Conservation (phyloP, 768 basidiomycete species). For the Leccinum broughii region DNA sequence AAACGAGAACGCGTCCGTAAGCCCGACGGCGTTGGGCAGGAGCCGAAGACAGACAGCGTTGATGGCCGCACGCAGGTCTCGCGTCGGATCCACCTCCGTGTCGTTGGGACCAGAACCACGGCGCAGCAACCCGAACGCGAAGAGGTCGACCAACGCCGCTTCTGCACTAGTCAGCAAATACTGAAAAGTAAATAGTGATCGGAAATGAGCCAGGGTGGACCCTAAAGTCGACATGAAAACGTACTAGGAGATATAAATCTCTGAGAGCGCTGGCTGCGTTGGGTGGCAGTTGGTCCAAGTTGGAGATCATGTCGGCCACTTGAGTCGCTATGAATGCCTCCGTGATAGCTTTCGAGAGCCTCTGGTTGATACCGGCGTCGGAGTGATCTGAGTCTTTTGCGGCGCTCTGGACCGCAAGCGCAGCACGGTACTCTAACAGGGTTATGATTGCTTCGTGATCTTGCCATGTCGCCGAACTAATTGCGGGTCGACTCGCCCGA, state of each 20-base stretch:
- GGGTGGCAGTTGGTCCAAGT: conserved; percentile 23
- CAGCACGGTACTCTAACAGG: conserved; percentile 68
- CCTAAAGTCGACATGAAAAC: conserved; percentile 7
- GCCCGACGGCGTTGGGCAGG: conserved; percentile 62
- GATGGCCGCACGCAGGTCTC: conserved; percentile 51
- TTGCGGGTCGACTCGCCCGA: conserved; percentile 19
- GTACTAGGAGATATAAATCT: conserved; percentile 30
- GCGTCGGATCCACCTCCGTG: conserved; percentile 41
- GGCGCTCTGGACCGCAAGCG: conserved; percentile 49
- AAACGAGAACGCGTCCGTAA: conserved; percentile 75
- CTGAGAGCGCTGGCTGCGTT: conserved; percentile 22
- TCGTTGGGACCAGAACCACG: conserved; percentile 5
- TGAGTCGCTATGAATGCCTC: conserved; percentile 67
- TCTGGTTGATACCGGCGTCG: conserved; percentile 58
- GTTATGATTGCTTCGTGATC: conserved; percentile 41
- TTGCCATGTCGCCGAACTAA: conserved; percentile 35
- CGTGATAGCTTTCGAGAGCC: conserved; percentile 61
- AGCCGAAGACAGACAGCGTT: conserved; percentile 49
- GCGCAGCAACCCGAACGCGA: conserved; percentile 52
- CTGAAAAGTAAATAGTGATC: conserved; percentile 34
- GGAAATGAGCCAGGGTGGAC: background rate
- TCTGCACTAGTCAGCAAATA: conserved; percentile 62
- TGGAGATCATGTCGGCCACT: conserved; percentile 49
- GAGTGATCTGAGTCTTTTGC: conserved; percentile 36
- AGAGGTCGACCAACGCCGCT: conserved; percentile 54